Percentiles rank a stretch among this genome's conserved stretches.
These are phyloP conservation scores for Ogataea thermomethanolica DNA, from an alignment of 805 yeast species.

Conservation along the genomic window DNA sequence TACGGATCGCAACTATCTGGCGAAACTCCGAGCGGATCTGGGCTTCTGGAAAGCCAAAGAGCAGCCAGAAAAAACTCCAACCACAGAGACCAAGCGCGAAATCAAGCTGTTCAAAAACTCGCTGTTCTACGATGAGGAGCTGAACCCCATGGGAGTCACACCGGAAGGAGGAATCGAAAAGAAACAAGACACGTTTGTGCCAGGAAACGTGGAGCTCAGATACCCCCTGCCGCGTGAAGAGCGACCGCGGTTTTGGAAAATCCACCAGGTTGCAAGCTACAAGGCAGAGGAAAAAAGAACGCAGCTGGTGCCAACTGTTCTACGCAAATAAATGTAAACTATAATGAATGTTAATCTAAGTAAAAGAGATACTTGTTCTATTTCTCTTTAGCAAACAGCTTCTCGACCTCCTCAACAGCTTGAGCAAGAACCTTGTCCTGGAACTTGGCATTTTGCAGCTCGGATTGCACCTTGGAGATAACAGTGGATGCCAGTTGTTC, in stretches of 20 bases:
- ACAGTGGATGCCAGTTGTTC: constrained; percentile 83
- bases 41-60: constrained; percentile 16
- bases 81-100: constrained; percentile 9
- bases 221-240: constrained; percentile 37
- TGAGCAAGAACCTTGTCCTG: constrained; percentile 90
- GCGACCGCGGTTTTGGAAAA: constrained; percentile 47
- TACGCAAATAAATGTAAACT: constrained; percentile 6
- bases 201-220: constrained; percentile 6
- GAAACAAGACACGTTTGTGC: background rate
- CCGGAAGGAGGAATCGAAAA: constrained; percentile 34
- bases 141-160: constrained; percentile 58
- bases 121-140: constrained; percentile 61
- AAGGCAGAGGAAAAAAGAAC: constrained; percentile 14
- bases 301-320: constrained; percentile 20
- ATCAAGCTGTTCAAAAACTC: constrained; percentile 44
- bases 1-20: constrained; percentile 17
- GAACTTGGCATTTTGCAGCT: constrained; percentile 82
- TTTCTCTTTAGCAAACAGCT: constrained; percentile 51
- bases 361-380: constrained; percentile 3
- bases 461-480: constrained; percentile 82
- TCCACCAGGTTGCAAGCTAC: constrained; percentile 21
- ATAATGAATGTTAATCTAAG: constrained; percentile 4
- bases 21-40: constrained; percentile 15
- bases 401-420: constrained; percentile 90
- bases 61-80: background rate